These are phyloP conservation scores for Bretschneidera sinensis DNA, from an alignment of 345 rosid species.

Conservation along the genomic window DNA sequence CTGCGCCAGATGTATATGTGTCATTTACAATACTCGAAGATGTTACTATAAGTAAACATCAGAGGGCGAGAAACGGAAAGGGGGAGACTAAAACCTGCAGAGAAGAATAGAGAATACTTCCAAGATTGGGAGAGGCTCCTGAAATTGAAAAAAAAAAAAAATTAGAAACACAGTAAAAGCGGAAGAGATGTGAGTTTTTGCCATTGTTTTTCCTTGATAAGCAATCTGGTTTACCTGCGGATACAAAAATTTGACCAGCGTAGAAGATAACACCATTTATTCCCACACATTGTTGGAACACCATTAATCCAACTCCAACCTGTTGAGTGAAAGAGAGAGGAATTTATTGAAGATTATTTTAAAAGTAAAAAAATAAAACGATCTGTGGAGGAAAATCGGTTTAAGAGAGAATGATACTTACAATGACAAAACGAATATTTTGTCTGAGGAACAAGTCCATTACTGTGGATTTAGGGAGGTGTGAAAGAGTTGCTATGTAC, in stretches of 20 bases:
- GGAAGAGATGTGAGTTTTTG: too few species aligned
- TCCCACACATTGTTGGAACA: slow-evolving; percentile 44
- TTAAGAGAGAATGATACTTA: slow-evolving; percentile 18
- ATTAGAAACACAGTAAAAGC: too few species aligned
- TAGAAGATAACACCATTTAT: slow-evolving; percentile 43
- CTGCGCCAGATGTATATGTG: not conserved
- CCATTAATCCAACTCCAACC: slow-evolving; percentile 54
- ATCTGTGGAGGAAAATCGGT: not conserved
- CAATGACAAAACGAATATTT: slow-evolving; percentile 37
- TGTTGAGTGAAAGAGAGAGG: not conserved
- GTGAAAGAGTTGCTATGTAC: slow-evolving; percentile 27
- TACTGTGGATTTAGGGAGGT: slow-evolving; percentile 30
- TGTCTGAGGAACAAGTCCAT: slow-evolving; percentile 32
- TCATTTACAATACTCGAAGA: too few species aligned
- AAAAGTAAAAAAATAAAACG: too few species aligned
- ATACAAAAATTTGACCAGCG: slow-evolving; percentile 37
- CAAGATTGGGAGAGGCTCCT: slow-evolving; percentile 35
- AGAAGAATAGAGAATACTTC: slow-evolving; percentile 38
- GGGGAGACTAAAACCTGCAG: slow-evolving; percentile 23
- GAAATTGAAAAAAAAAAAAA: slow-evolving; percentile 2
- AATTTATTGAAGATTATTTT: not conserved
- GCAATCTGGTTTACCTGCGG: slow-evolving; percentile 31
- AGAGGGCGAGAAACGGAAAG: not conserved
- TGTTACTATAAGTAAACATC: too few species aligned
- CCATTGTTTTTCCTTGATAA: not conserved